Conservation (phyloP, 2,329 filamentous ascomycete genomes). For the Furcasterigmium furcatum region DNA sequence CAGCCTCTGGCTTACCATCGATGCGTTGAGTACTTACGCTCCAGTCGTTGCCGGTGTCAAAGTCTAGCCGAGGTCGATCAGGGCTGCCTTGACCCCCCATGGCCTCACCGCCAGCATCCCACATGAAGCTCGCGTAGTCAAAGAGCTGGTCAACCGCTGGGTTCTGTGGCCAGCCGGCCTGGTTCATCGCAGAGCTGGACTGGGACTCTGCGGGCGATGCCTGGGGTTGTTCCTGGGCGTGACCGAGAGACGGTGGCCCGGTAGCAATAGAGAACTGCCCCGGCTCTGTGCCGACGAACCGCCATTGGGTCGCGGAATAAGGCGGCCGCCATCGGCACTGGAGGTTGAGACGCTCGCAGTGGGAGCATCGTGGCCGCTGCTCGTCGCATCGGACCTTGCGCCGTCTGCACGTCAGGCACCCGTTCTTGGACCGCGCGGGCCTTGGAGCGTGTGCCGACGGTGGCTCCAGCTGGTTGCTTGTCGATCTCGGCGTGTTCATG, state of each 20-base stretch:
- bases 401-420: slow-evolving; percentile 39
- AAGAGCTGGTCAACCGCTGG: slow-evolving; percentile 38
- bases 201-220: slow-evolving; percentile 21
- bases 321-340: slow-evolving; percentile 47
- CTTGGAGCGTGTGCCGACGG: slow-evolving; percentile 20
- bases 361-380: slow-evolving; percentile 46
- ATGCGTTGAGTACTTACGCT: no score
- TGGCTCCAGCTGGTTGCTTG: slow-evolving; percentile 10
- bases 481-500: no score
- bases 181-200: neutral
- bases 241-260: slow-evolving; percentile 10
- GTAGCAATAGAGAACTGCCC: slow-evolving; percentile 17
- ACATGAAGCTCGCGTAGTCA: slow-evolving; percentile 46
- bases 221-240: slow-evolving; percentile 13
- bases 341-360: slow-evolving; percentile 49
- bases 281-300: slow-evolving; percentile 3
- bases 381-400: slow-evolving; percentile 55
- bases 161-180: no score
- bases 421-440: slow-evolving; percentile 2
- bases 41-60: no score
- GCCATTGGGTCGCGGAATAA: slow-evolving; percentile 2
- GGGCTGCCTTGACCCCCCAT: slow-evolving; percentile 5
- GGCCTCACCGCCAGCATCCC: slow-evolving; percentile 32
- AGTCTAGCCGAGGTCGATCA: slow-evolving; percentile 1
- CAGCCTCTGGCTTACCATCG: no score